Evolutionary conservation across 1,284 basidiomycete genomes (phyloP).

Genomic region (Ustilago sp.): DNA sequence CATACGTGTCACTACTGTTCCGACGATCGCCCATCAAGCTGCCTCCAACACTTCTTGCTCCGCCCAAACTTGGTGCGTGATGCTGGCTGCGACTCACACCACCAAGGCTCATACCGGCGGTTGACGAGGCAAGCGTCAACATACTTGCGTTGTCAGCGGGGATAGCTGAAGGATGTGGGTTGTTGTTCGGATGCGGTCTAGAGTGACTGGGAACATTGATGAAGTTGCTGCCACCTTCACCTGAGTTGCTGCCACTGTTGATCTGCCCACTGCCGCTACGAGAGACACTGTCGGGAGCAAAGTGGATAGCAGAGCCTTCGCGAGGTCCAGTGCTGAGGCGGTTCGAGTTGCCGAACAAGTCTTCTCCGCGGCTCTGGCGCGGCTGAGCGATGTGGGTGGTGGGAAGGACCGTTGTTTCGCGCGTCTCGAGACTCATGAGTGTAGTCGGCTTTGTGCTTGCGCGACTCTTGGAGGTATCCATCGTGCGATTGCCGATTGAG

Average conservation of each 20-base stretch:
- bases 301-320: conserved; percentile 34
- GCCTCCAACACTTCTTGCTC: conserved; percentile 58
- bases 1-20: conserved; percentile 61
- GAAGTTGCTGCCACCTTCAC: conserved; percentile 37
- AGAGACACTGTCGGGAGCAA: conserved; percentile 25
- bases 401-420: conserved; percentile 41
- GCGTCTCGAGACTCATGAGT: conserved; percentile 81
- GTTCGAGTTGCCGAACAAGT: conserved; percentile 32
- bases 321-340: conserved; percentile 41
- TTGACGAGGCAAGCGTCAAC: conserved; percentile 90
- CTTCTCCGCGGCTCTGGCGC: conserved; percentile 70
- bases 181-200: conserved; percentile 90
- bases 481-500: conserved; percentile 57
- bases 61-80: conserved; percentile 54
- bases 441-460: conserved; percentile 97
- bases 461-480: conserved; percentile 75
- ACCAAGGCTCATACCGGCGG: conserved; percentile 69
- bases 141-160: conserved; percentile 91
- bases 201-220: conserved; percentile 79
- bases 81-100: conserved; percentile 52
- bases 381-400: conserved; percentile 92
- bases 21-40: conserved; percentile 61
- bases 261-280: conserved; percentile 32
- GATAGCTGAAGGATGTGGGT: conserved; percentile 88
- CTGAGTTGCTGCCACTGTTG: not conserved